Evolutionary conservation across 2,329 filamentous ascomycete species (phyloP).

Genomic region (Acephala macrosclerotiorum): DNA sequence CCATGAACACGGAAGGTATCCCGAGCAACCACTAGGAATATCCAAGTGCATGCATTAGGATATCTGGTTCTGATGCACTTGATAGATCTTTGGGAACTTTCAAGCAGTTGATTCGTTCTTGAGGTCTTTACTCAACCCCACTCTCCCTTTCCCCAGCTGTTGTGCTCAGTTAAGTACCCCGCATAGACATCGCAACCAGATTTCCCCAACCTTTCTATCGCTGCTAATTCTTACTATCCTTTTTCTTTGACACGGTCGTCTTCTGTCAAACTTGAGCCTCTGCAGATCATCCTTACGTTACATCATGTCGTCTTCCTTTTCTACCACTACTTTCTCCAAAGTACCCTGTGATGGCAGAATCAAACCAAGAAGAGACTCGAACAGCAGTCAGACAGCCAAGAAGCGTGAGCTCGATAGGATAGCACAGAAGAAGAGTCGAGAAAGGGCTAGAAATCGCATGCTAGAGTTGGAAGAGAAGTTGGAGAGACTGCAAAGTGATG

Average conservation of each 20-base stretch:
- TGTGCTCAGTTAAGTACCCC: background rate
- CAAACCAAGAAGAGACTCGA: constrained; percentile 1
- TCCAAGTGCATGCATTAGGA: background rate
- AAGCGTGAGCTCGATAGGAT: background rate
- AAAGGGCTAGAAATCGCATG: background rate
- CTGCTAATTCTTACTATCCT: background rate
- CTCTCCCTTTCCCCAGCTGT: background rate
- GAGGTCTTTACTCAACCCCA: background rate
- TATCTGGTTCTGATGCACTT: background rate
- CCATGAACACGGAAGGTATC: background rate
- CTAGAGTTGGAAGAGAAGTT: background rate
- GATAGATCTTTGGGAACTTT: background rate
- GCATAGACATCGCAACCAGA: background rate
- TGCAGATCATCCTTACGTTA: background rate
- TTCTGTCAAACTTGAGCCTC: background rate
- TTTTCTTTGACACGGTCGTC: background rate
- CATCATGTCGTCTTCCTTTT: background rate
- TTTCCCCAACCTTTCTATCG: background rate
- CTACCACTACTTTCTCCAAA: background rate
- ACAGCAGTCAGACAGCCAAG: constrained; percentile 5
- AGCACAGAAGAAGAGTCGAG: constrained; percentile 2
- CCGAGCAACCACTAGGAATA: background rate
- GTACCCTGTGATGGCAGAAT: background rate
- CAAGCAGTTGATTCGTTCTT: background rate
- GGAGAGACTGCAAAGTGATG: constrained; percentile 2